These are phyloP conservation scores for Penicillium decumbens DNA, from an alignment of 2,329 filamentous ascomycete species.

Conservation along the genomic window DNA sequence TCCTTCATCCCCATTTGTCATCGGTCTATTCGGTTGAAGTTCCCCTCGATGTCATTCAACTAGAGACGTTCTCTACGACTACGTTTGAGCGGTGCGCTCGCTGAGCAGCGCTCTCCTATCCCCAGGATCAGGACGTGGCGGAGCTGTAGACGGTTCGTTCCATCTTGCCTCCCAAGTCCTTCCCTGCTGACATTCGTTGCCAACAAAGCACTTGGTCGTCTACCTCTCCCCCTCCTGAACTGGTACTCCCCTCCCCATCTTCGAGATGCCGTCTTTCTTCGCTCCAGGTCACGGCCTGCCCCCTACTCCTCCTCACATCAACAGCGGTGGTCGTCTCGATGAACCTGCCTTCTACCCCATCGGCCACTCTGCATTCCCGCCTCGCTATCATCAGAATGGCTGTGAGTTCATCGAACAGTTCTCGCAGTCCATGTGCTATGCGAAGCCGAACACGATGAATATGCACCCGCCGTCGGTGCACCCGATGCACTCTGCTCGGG, in stretches of 20 bases:
- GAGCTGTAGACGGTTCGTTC: conserved; percentile 43
- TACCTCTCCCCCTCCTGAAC: conserved; percentile 37
- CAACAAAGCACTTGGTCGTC: conserved; percentile 28
- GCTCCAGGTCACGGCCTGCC: conserved; percentile 40
- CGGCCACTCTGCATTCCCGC: conserved; percentile 38
- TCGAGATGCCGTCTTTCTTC: conserved; percentile 44
- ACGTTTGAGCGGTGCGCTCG: conserved; percentile 38
- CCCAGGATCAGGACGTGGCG: conserved; percentile 39
- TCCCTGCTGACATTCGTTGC: conserved; percentile 20
- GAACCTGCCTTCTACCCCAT: conserved; percentile 40
- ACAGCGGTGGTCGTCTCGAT: conserved; percentile 36
- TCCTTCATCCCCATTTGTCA: conserved; percentile 27
- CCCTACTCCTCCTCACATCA: conserved; percentile 41
- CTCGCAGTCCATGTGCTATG: conserved; percentile 41
- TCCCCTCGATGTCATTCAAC: conserved; percentile 39
- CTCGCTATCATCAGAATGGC: conserved; percentile 42
- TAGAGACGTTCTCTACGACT: conserved; percentile 32
- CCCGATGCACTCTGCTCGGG: conserved; percentile 31
- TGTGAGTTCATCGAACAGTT: conserved; percentile 47
- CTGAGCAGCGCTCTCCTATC: conserved; percentile 36
- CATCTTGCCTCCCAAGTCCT: conserved; percentile 4
- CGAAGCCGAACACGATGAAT: conserved; percentile 35
- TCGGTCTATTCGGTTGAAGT: conserved; percentile 23
- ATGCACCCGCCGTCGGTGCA: conserved; percentile 29
- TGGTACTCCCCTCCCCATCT: conserved; percentile 22